These are phyloP conservation scores for Allium sativum DNA, from an alignment of 106 monocot species.

Conservation along the genomic window DNA sequence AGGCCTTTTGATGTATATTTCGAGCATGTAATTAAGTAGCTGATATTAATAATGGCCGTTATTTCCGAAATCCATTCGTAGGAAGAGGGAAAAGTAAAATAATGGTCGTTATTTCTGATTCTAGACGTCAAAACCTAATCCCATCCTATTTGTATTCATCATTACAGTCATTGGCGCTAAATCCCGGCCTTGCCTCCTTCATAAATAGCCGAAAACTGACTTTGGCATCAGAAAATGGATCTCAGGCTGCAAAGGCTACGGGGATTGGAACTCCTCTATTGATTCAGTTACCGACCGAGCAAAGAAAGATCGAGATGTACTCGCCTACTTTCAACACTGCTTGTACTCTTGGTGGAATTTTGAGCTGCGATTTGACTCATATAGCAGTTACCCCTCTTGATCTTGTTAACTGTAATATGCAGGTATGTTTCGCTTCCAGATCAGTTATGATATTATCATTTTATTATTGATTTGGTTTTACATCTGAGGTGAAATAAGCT, in stretches of 20 bases:
- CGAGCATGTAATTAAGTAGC: no score
- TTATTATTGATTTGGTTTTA: background rate
- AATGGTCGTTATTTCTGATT: conserved; percentile 25
- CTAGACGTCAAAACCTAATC: conserved; percentile 28
- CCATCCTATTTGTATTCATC: conserved; percentile 53
- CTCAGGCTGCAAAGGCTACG: background rate
- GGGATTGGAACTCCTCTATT: conserved; percentile 4
- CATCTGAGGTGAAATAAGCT: no score
- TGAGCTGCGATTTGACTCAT: conserved; percentile 70
- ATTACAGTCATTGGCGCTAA: background rate
- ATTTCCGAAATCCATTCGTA: no score
- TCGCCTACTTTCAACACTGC: conserved; percentile 65
- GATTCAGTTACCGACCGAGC: conserved; percentile 45
- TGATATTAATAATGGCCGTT: no score
- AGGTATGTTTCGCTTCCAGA: conserved; percentile 6
- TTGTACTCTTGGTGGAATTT: conserved; percentile 58
- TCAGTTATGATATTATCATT: background rate
- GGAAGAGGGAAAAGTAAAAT: no score
- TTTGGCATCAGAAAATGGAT: conserved; percentile 4
- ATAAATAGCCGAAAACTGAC: background rate
- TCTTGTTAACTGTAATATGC: conserved; percentile 32
- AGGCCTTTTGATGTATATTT: no score
- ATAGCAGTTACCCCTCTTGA: conserved; percentile 64
- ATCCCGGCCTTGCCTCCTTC: background rate
- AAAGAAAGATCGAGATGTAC: conserved; percentile 48